Base-by-base conservation (phyloP, 345 rosid species). In the Turnera subulata region DNA sequence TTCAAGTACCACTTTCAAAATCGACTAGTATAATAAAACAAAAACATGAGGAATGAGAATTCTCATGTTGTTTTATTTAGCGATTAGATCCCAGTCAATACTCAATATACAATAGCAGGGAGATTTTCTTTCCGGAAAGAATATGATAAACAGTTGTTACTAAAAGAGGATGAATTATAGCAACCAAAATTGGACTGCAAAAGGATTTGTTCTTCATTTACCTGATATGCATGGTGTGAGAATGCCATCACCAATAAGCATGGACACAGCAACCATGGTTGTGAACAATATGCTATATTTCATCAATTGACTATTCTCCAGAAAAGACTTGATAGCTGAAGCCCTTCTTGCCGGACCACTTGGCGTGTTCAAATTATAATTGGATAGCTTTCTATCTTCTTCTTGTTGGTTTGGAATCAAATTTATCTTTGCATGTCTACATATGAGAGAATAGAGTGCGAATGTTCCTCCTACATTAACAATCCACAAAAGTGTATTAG, bases 191-290 rank as follows among this genome's bases (percentile, higher is more conserved):
- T 29, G 35, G 8, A 29, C 5, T 8, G 8, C 8, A 29, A 29
- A 29, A 29, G 35, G 8, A 29, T 29, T 29, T 29, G 35, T 29
- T 4, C 8, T 29, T 29, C 4, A 8, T 29, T 29, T 53, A 56
- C 60, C 24, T n/a, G 62, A 20, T 0, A 58, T 29, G 45, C 42
- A 33, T 11, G 22, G 32, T 9, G 20, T 39, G 17, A 39, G 52
- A 48, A 48, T 22, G 3, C 18, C 52, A 22, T 48, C 52, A 12
- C 18, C 33, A 22, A 48, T 48, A 11, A 73, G 57, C 70, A 77
- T 48, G 29, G 38, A 48, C 11, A 48, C 52, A 19, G 53, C 42
- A n/a, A 2, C 25, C 47, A 56, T 56, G 7, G 60, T 22, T 20
- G 40, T 22, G n/a, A 56, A 26, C 35, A 56, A 43, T 1, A 40